Conservation (phyloP, 2,329 filamentous ascomycete species). For the Trichothecium sympodiale region DNA sequence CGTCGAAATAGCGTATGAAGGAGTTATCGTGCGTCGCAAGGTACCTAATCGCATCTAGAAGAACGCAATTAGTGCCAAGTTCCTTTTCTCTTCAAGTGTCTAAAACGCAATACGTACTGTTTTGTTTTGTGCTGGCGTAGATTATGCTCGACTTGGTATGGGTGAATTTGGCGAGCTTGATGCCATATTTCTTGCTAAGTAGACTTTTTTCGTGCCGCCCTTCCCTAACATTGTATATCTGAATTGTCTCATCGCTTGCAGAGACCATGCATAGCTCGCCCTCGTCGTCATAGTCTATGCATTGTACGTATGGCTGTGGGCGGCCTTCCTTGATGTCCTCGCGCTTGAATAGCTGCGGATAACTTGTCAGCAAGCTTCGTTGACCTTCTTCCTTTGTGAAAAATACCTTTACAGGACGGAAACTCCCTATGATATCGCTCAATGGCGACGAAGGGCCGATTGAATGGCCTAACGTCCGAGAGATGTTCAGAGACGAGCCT, state of each 20-base stretch:
- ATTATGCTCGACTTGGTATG: constrained; percentile 86
- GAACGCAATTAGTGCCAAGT: constrained; percentile 3
- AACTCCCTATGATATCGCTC: constrained; percentile 65
- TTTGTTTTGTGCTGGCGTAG: constrained; percentile 91
- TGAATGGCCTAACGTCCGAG: constrained; percentile 31
- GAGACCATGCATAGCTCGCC: constrained; percentile 87
- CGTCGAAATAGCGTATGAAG: constrained; percentile 92
- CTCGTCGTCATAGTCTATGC: constrained; percentile 91
- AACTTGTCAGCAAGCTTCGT: background rate
- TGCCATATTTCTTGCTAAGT: constrained; percentile 93
- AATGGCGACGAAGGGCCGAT: constrained; percentile 51
- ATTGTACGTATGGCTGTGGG: constrained; percentile 59
- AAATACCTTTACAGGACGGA: constrained; percentile 67
- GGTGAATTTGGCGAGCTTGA: constrained; percentile 87
- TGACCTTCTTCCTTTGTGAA: background rate
- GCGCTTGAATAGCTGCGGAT: constrained; percentile 41
- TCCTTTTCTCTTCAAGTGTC: background rate
- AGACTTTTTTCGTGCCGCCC: constrained; percentile 82
- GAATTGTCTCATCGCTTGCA: constrained; percentile 87
- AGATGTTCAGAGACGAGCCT: constrained; percentile 36
- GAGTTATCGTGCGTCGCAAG: constrained; percentile 90
- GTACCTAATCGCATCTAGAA: constrained; percentile 66
- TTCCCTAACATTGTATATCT: constrained; percentile 88
- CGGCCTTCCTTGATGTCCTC: constrained; percentile 42
- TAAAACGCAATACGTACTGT: constrained; percentile 22